phyloP scores from a whole-genome alignment of 1,139 yeast species.

The Geotrichum candidum region DNA sequence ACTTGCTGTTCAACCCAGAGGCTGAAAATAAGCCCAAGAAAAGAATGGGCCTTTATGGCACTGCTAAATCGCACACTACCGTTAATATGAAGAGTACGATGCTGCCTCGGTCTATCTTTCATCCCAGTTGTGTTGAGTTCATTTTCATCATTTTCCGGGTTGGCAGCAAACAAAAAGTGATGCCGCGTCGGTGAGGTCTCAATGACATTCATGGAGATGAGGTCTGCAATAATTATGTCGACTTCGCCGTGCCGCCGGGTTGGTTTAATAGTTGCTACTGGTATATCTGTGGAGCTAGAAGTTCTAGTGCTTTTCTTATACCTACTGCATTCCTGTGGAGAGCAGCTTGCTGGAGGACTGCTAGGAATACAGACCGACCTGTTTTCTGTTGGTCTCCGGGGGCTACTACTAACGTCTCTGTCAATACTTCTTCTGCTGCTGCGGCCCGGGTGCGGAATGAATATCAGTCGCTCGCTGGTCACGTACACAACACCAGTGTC shows the following conservation, averaged over 20 bases:
- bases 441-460: neutral
- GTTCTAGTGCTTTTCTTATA: neutral
- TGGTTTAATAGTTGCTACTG: neutral
- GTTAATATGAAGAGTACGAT: neutral
- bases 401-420: neutral
- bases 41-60: neutral
- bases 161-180: neutral
- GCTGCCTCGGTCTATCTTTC: neutral
- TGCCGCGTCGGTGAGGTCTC: neutral
- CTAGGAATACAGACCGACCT: no score
- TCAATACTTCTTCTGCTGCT: neutral
- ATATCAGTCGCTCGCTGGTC: slow-evolving; percentile 3
- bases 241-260: neutral
- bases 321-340: neutral
- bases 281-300: neutral
- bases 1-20: slow-evolving; percentile 8
- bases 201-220: neutral
- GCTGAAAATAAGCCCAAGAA: neutral
- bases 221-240: neutral
- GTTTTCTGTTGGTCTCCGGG: neutral
- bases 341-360: neutral
- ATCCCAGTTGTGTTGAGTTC: neutral
- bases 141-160: neutral
- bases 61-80: slow-evolving; percentile 1
- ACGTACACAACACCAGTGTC: neutral